phyloP scores from a whole-genome alignment of 139 green algal genomes.

The Picochlorum sp. region DNA sequence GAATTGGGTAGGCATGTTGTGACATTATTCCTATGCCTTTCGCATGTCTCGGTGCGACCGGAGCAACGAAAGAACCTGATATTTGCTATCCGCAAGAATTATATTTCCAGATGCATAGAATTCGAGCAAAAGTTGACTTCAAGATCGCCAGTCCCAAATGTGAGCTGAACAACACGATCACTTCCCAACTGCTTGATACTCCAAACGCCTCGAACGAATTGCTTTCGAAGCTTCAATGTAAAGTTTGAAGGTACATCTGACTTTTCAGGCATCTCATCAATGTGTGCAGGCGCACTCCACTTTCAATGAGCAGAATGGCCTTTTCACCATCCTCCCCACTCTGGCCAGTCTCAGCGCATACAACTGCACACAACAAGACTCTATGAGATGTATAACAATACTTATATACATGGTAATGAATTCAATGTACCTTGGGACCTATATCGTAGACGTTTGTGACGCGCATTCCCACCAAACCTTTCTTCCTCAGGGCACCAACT shows the following conservation, averaged over 20 bases:
- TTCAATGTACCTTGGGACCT: slow-evolving; percentile 54
- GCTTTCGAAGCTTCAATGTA: slow-evolving; percentile 93
- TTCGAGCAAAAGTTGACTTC: slow-evolving; percentile 90
- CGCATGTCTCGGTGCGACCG: slow-evolving; percentile 83
- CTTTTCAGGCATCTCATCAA: slow-evolving; percentile 59
- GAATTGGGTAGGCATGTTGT: slow-evolving; percentile 62
- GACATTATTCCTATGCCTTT: slow-evolving; percentile 71
- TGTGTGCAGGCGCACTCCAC: slow-evolving; percentile 83
- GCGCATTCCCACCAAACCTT: slow-evolving; percentile 67
- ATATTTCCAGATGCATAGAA: slow-evolving; percentile 96
- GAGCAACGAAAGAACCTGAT: slow-evolving; percentile 87
- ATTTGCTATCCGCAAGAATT: slow-evolving; percentile 80
- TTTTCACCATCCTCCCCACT: slow-evolving; percentile 91
- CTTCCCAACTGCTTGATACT: slow-evolving; percentile 86
- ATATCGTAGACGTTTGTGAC: slow-evolving; percentile 83
- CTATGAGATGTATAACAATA: background rate
- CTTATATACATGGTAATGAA: background rate
- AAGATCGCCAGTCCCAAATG: slow-evolving; percentile 75
- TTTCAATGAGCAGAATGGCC: slow-evolving; percentile 84
- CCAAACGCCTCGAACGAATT: slow-evolving; percentile 81
- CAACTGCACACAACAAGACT: background rate
- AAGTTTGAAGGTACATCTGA: slow-evolving; percentile 81
- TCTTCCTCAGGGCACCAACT: slow-evolving; percentile 67
- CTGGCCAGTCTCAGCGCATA: slow-evolving; percentile 88
- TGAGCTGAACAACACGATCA: slow-evolving; percentile 90